Conservation (phyloP, 2,329 filamentous ascomycete genomes). For the Tetracladium maxilliforme region DNA sequence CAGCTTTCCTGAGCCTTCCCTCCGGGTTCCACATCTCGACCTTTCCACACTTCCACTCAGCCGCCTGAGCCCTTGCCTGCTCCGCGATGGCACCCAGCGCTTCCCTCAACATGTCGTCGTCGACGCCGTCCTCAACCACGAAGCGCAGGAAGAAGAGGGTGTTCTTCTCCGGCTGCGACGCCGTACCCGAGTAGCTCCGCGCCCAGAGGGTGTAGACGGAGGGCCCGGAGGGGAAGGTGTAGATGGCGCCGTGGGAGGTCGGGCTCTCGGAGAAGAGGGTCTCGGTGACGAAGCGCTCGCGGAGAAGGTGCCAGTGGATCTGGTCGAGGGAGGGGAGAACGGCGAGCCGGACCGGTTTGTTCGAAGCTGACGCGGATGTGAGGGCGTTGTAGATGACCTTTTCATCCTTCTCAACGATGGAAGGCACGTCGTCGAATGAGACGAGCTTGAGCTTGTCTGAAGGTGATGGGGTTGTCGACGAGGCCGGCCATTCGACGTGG, state of each 20-base stretch:
- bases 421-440: slow-evolving; percentile 41
- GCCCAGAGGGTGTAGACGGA: slow-evolving; percentile 67
- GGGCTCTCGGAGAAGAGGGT: slow-evolving; percentile 43
- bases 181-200: slow-evolving; percentile 43
- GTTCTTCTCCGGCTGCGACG: slow-evolving; percentile 36
- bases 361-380: slow-evolving; percentile 18
- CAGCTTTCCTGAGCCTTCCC: slow-evolving; percentile 29
- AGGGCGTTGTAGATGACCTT: slow-evolving; percentile 40
- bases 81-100: slow-evolving; percentile 48
- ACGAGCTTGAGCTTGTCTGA: slow-evolving; percentile 24
- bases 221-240: slow-evolving; percentile 30
- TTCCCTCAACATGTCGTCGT: slow-evolving; percentile 27
- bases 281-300: slow-evolving; percentile 64
- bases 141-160: slow-evolving; percentile 55
- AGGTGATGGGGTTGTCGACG: background rate
- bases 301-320: slow-evolving; percentile 63
- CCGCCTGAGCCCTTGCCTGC: slow-evolving; percentile 56
- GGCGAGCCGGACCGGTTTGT: slow-evolving; percentile 47
- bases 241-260: slow-evolving; percentile 55
- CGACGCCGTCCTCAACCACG: slow-evolving; percentile 40
- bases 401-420: slow-evolving; percentile 51
- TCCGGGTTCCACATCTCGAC: slow-evolving; percentile 79
- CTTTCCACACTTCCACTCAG: slow-evolving; percentile 51
- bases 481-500: slow-evolving; percentile 50
- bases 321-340: slow-evolving; percentile 52